Conservation (phyloP, 495 filamentous ascomycete species). For the Halenospora varia region DNA sequence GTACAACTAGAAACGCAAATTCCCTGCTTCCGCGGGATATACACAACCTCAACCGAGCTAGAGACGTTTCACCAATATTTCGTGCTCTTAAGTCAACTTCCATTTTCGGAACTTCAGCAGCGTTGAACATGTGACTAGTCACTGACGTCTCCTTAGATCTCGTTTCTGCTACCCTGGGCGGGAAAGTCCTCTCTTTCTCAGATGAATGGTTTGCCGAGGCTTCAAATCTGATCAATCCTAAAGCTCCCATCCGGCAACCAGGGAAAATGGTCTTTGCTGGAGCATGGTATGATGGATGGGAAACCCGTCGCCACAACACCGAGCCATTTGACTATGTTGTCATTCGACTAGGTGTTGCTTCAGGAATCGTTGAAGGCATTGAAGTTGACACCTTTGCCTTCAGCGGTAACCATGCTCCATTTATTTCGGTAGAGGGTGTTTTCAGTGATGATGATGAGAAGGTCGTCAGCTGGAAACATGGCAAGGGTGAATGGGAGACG, state of each 20-base stretch:
- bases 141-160: conserved; percentile 52
- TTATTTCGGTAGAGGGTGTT: conserved; percentile 76
- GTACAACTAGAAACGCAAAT: too few species aligned
- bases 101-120: not conserved
- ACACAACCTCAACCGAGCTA: too few species aligned
- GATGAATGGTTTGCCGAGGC: conserved; percentile 91
- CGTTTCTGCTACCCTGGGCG: conserved; percentile 68
- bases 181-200: conserved; percentile 68
- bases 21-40: too few species aligned
- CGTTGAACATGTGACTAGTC: conserved; percentile 4
- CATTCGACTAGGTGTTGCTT: conserved; percentile 73
- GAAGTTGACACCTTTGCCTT: conserved; percentile 89
- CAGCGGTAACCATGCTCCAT: conserved; percentile 81
- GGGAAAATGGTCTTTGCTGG: conserved; percentile 83
- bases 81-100: too few species aligned
- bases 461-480: conserved; percentile 55
- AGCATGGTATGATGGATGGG: conserved; percentile 96
- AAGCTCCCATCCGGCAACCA: conserved; percentile 67
- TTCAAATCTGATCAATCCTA: conserved; percentile 71
- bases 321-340: conserved; percentile 81
- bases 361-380: conserved; percentile 69
- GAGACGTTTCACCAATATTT: too few species aligned
- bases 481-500: conserved; percentile 60
- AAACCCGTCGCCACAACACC: conserved; percentile 82
- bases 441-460: conserved; percentile 57